Evolutionary conservation across 2,329 filamentous ascomycete species (phyloP), one percentile per base, ranked within the genome.

Genomic region (Diaporthe ilicicola): DNA sequence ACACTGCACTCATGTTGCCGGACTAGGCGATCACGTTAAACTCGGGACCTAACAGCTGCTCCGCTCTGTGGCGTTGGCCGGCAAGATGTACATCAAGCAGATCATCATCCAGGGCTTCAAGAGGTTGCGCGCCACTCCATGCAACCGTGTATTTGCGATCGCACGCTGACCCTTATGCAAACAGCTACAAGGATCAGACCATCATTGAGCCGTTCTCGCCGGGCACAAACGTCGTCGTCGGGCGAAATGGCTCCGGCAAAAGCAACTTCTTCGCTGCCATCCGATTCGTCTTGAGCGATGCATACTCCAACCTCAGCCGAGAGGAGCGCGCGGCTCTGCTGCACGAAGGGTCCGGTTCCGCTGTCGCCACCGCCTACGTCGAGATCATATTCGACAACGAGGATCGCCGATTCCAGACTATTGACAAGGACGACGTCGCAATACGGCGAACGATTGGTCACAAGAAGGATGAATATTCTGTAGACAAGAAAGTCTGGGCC

Each of bases 51-150:
- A 44, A 68, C 32, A 68, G 54, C 62, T 73, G 59, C 72, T 22
- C 50, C 67, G 54, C 67, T 55, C 70, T 76, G 76, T 79, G 78
- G 78, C 76, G 66, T 66, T 67, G 68, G 69, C 68, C 72, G 75
- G 78, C 81, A 86, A 77, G 80, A 97, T 98, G 95, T 96, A 97
- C 86, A 98, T 99, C 89, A 99, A 99, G 84, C 96, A 99, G 86
- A 98, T 98, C 82, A 98, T 98, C 82, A 98, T 99, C 81, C 96
- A 99, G 83, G 96, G 96, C 90, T 99, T 99, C 86, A 99, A 99
- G 85, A 98, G 94, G 94, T 97, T 73, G 77, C 74, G 50, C 59
- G 66, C 53, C 27, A n/a, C 50, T n/a, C 10, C 37, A 37, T 15
- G n/a, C 37, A 22, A 29, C 15, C 42, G 7, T 69, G 44, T 39